phyloP scores from a whole-genome alignment of 352 stramenopile species.

The Pythium apleroticum region DNA sequence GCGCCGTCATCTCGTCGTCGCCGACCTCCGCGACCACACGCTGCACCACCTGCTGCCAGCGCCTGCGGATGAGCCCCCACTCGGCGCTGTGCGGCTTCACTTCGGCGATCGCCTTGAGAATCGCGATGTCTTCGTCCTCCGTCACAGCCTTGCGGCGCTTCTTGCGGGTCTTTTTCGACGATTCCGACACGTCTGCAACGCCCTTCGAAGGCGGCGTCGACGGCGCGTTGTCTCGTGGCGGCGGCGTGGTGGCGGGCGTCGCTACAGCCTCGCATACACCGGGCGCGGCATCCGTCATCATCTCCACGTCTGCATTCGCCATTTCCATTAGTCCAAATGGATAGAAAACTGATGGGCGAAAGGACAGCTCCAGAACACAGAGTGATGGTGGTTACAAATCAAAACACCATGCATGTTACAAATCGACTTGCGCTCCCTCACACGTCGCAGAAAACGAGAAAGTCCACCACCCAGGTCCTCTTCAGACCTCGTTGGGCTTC shows the following conservation, averaged over 20 bases:
- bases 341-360: background rate
- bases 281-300: no score
- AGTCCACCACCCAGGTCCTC: background rate
- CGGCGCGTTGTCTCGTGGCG: background rate
- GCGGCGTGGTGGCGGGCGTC: background rate
- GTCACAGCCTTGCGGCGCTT: background rate
- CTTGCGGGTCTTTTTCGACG: background rate
- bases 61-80: constrained; percentile 2
- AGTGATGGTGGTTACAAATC: background rate
- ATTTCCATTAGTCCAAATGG: background rate
- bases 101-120: constrained; percentile 2
- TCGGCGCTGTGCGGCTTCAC: constrained; percentile 3
- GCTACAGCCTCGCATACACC: background rate
- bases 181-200: background rate
- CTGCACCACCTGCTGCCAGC: constrained; percentile 9
- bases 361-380: background rate
- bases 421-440: background rate
- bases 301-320: no score
- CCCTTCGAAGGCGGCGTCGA: background rate
- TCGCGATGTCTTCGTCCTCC: constrained; percentile 10
- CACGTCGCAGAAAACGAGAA: background rate
- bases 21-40: background rate
- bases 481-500: background rate
- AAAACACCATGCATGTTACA: background rate
- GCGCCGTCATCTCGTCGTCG: background rate